Base-by-base conservation (phyloP, 345 rosid genomes). In the Eutrema heterophyllum region DNA sequence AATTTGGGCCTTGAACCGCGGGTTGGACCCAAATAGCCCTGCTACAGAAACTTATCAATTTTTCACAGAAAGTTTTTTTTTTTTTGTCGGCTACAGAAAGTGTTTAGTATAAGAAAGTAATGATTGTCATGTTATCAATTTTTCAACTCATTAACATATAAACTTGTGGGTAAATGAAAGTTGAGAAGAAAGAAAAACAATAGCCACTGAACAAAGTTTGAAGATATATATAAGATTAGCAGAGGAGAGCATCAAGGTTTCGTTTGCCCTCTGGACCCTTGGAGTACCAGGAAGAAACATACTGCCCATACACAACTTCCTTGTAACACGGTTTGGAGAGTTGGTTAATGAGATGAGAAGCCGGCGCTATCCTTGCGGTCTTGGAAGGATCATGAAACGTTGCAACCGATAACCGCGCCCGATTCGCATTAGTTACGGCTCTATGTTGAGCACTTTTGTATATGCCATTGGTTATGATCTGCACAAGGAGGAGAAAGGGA, bases 301-400 rank as follows among this genome's bases (percentile, higher is more conserved):
- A 91, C 40, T 89, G 81, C 6, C 89, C 94, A 65, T 91, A 89
- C 35, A 71, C 70, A 68, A 87, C 87, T 7, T 80, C 84, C 36
- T 72, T 77, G 64, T 89, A 89, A 36, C 53, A 64, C 5, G 81
- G 73, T 68, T 80, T 86, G 16, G 85, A 80, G 33, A 79, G 71
- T 50, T 76, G 46, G 9, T 51, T 79, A 12, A 80, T 43, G 38
- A 91, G 87, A 71, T 84, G 82, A 43, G 81, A 29, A 70, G 84
- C 82, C 4, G 98, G 97, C 53, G 86, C 83, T 76, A 93, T 79
- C 60, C 45, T 83, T 51, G 43, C 77, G 0, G 82, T 73, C 89
- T 88, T 88, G 26, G 89, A 81, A 7, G 97, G 98, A 73, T 91
- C 98, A 67, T 94, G 98, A 78, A 94, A 94, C 32, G 91, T 81